Base-by-base conservation (phyloP, 805 yeast species). In the Candida arabinofermentans region DNA sequence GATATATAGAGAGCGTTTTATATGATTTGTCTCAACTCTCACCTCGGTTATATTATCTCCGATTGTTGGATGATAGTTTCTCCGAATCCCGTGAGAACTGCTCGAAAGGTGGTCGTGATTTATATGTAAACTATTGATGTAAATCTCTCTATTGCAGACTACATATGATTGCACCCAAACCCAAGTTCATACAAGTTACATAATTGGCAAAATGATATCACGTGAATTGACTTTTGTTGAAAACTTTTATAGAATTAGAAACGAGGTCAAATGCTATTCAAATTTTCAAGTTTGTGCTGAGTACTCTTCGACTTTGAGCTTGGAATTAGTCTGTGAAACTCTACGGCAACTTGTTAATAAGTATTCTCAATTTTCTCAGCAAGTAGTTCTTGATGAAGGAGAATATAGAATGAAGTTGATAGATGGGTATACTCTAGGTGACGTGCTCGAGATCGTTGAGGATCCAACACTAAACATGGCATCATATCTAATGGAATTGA, bases 351-450 rank as follows among this genome's bases (percentile, higher is more conserved):
- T 60, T 40, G 34, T 54, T 1, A 30, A 34, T 9, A 38, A 40
- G 16, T 50, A 51, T 27, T 34, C 53, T 2, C 51, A 49, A 36
- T 42, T 58, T 8, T 51, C 59, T 2, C 34, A 45, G 36, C 54
- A 50, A 22, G 36, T 38, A 1, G 41, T 14, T 29, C n/a, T 16
- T 5, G 24, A 27, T 13, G 35, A 22, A 2, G 24, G 29, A 13
- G 16, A 13, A 5, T 27, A 34, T 34, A 36, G 36, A n/a, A 14
- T 47, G 8, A 22, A 33, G 12, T 37, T 40, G 12, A 21, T 47
- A 5, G 26, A 36, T 5, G n/a, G 26, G 8, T 49, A 47, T 36
- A 24, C 26, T 8, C 22, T 54, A 5, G 33, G 37, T 9, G 54
- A 49, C 37, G 49, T 54, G 9, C 36, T 55, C 3, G 54, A 53